These are phyloP conservation scores for Blastobotrys serpentis DNA, from an alignment of 1,139 yeast species.

Conservation along the genomic window DNA sequence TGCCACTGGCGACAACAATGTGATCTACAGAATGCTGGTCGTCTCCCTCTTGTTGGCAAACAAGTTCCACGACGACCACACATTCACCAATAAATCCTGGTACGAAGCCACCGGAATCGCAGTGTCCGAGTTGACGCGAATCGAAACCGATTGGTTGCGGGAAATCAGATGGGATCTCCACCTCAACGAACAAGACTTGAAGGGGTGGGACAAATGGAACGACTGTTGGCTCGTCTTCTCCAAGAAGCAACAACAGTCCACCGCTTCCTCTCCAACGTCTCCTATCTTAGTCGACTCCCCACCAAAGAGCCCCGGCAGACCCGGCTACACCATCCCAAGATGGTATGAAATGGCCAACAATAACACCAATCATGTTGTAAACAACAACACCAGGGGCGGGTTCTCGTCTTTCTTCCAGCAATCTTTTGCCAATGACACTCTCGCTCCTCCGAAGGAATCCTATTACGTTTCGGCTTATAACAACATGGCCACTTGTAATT, in stretches of 20 bases:
- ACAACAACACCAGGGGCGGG: slow-evolving; percentile 2
- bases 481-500: slow-evolving; percentile 25
- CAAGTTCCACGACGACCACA: slow-evolving; percentile 94
- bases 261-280: slow-evolving; percentile 10
- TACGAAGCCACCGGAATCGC: slow-evolving; percentile 86
- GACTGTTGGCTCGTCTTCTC: slow-evolving; percentile 37
- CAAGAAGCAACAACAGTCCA: neutral
- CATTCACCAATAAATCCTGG: slow-evolving; percentile 95
- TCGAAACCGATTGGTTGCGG: slow-evolving; percentile 73
- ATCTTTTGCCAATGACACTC: slow-evolving; percentile 19
- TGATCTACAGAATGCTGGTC: slow-evolving; percentile 61
- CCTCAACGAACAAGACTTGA: slow-evolving; percentile 31
- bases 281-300: slow-evolving; percentile 5
- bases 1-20: slow-evolving; percentile 30
- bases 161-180: slow-evolving; percentile 38
- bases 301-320: slow-evolving; percentile 12
- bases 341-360: slow-evolving; percentile 28
- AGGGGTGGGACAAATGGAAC: slow-evolving; percentile 43
- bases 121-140: slow-evolving; percentile 55
- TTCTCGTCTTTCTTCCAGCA: slow-evolving; percentile 24
- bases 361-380: neutral
- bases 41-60: slow-evolving; percentile 80
- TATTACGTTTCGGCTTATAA: slow-evolving; percentile 26
- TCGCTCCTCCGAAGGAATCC: slow-evolving; percentile 17
- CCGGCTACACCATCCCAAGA: slow-evolving; percentile 27